phyloP scores from a whole-genome alignment of 768 basidiomycete species.

The Lyophyllum shimeji region DNA sequence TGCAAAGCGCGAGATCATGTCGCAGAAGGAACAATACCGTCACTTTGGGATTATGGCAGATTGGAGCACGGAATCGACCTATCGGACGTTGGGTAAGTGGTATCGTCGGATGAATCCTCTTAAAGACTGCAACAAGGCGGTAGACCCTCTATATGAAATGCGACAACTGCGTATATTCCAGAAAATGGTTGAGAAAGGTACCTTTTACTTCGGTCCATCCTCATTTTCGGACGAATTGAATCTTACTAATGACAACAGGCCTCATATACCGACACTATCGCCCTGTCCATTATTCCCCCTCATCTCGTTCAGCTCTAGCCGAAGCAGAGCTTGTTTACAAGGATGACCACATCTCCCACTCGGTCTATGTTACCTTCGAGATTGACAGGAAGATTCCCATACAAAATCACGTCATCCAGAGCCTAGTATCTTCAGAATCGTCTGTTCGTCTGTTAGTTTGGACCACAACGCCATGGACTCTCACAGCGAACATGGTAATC shows the following conservation, averaged over 20 bases:
- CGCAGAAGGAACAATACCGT: constrained; percentile 78
- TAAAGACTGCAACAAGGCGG: neutral
- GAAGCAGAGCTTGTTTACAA: constrained; percentile 93
- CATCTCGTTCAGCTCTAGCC: constrained; percentile 89
- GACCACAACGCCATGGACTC: constrained; percentile 98
- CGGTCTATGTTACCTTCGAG: constrained; percentile 82
- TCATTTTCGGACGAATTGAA: neutral
- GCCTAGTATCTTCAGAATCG: constrained; percentile 27
- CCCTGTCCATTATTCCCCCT: constrained; percentile 94
- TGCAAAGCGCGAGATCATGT: constrained; percentile 69
- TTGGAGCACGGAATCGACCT: constrained; percentile 72
- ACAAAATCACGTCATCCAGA: constrained; percentile 25
- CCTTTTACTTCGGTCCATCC: constrained; percentile 1
- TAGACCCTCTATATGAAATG: constrained; percentile 87
- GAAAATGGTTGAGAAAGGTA: constrained; percentile 85
- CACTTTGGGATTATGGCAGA: constrained; percentile 91
- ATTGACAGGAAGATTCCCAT: constrained; percentile 37
- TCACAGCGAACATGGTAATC: constrained; percentile 91
- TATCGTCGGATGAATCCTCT: neutral
- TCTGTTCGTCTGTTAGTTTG: constrained; percentile 72
- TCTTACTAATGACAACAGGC: constrained; percentile 37
- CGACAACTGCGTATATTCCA: constrained; percentile 84
- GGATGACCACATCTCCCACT: constrained; percentile 85
- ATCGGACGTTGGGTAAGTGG: constrained; percentile 77
- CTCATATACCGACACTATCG: constrained; percentile 85